Evolutionary conservation across 2,329 filamentous ascomycete genomes (phyloP), one percentile per base, ranked within the genome.

Genomic region (Colletotrichum theobromicola): DNA sequence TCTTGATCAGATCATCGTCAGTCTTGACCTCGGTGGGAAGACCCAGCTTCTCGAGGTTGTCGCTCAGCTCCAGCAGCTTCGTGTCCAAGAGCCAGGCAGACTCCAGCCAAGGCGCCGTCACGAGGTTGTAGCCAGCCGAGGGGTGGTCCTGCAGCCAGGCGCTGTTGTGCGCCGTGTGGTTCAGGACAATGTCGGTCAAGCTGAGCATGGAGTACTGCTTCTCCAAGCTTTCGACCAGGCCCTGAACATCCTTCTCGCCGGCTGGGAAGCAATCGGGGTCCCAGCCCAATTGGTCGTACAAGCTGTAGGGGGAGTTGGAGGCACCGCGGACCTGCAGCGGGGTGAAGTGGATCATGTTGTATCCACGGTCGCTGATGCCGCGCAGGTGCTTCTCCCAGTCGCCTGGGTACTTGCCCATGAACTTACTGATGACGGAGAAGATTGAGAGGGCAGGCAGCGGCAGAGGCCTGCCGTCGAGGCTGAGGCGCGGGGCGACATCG

Each of bases 331-430:
- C 89, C 88, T 98, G 97, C 77, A 99, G 88, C 12, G 97, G 97
- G 3, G 97, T 98, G 83, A 99, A 99, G 84, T 99, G 97, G 75
- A 99, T 92, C 95, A 98, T 98, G 86, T 99, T 99, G 89, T 99
- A 99, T 60, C 96, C 96, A 75, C 97, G 91, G 80, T 94, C 92
- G 82, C 94, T 94, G 82, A 99, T 98, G 32, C 97, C 96, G 71
- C 90, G 90, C 72, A 99, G 87, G 82, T 98, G 96, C 66, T 92
- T 93, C 82, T 98, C 92, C 96, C 96, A 99, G 80, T 98, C 94
- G 18, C 88, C 88, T 0, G 96, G 95, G 81, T 97, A 98, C 81
- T 93, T 93, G 76, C 97, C 97, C 95, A 99, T 97, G 86, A 98
- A 98, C 85, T 99, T 99, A 82, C 96, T 98, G 76, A 99, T 94